These are phyloP conservation scores for Phytophthora melonis DNA, from an alignment of 352 stramenopile species.

Conservation along the genomic window DNA sequence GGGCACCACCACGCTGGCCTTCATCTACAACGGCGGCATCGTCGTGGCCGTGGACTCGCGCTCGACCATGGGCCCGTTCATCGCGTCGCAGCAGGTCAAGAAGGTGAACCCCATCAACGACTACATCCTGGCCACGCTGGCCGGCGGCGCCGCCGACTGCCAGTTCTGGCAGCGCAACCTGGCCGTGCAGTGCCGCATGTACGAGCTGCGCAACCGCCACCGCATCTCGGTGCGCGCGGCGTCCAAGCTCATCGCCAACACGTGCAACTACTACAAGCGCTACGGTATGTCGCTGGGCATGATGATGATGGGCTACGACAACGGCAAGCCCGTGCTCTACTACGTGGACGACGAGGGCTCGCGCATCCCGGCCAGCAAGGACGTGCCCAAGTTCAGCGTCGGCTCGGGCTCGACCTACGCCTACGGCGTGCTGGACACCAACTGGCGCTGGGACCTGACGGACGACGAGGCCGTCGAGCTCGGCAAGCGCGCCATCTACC, in stretches of 20 bases:
- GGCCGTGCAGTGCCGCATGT: slow-evolving; percentile 96
- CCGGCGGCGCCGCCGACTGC: slow-evolving; percentile 98
- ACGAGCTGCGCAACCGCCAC: slow-evolving; percentile 99
- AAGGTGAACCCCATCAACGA: slow-evolving; percentile 99
- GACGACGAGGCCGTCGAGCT: slow-evolving; percentile 99
- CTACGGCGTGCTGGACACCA: slow-evolving; percentile 98
- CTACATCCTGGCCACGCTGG: slow-evolving; percentile 99
- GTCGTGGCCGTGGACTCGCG: slow-evolving; percentile 99
- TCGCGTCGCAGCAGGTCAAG: slow-evolving; percentile 98
- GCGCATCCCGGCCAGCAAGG: slow-evolving; percentile 95
- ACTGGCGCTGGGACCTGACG: slow-evolving; percentile 96
- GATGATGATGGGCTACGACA: slow-evolving; percentile 99
- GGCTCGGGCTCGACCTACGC: slow-evolving; percentile 99
- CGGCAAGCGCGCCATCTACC: slow-evolving; percentile 99
- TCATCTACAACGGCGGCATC: slow-evolving; percentile 99
- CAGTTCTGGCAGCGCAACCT: slow-evolving; percentile 99
- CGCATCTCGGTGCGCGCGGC: slow-evolving; percentile 98
- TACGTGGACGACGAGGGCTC: slow-evolving; percentile 99
- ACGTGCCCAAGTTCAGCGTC: slow-evolving; percentile 98
- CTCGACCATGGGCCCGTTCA: slow-evolving; percentile 99
- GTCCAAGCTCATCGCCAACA: slow-evolving; percentile 99
- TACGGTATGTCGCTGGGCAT: slow-evolving; percentile 97
- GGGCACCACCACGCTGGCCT: slow-evolving; percentile 99
- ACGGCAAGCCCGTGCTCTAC: slow-evolving; percentile 97
- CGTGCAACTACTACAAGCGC: slow-evolving; percentile 96